A percentile compares a stretch with the other conserved stretches of the same genome.
Conservation (phyloP, 768 basidiomycete genomes). For the Rhodotorula diobovata region DNA sequence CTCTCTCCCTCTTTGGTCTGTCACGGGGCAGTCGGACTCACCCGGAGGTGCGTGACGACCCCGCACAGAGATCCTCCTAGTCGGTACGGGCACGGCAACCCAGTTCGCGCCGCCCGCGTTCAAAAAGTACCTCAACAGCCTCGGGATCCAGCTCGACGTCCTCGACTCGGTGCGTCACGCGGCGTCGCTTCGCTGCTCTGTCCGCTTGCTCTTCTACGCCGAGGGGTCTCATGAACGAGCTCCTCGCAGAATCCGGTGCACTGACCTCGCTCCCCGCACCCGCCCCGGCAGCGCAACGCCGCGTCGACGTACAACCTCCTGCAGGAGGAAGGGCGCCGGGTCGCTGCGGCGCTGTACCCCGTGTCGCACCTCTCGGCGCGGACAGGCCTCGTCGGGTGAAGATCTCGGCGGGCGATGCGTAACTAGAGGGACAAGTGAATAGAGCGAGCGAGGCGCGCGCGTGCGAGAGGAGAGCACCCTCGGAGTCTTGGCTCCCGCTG, state of each 20-base stretch:
- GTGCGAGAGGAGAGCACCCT: no score
- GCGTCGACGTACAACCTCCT: conserved; percentile 93
- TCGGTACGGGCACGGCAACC: conserved; percentile 76
- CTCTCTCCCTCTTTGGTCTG: not conserved
- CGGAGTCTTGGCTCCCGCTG: no score
- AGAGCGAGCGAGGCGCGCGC: no score
- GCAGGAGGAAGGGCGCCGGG: conserved; percentile 84
- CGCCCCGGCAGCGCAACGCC: conserved; percentile 70
- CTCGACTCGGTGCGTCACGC: conserved; percentile 78
- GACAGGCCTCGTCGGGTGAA: conserved; percentile 18
- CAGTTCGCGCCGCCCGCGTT: conserved; percentile 66
- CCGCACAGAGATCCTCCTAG: conserved; percentile 70
- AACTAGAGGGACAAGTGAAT: no score
- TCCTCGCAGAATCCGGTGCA: no score
- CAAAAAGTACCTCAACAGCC: conserved; percentile 61
- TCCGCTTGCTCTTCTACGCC: not conserved
- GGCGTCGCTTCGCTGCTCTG: not conserved
- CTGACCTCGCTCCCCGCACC: no score
- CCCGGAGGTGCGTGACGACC: not conserved
- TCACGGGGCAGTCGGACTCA: not conserved
- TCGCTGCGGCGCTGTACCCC: conserved; percentile 85
- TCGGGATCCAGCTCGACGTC: conserved; percentile 83
- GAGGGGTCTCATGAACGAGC: not conserved
- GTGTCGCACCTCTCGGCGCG: conserved; percentile 32
- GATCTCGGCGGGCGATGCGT: no score